A percentile compares a stretch with the other conserved stretches of the same genome.
Evolutionary conservation across 495 filamentous ascomycete species (phyloP).

Genomic region (Neurospora terricola): DNA sequence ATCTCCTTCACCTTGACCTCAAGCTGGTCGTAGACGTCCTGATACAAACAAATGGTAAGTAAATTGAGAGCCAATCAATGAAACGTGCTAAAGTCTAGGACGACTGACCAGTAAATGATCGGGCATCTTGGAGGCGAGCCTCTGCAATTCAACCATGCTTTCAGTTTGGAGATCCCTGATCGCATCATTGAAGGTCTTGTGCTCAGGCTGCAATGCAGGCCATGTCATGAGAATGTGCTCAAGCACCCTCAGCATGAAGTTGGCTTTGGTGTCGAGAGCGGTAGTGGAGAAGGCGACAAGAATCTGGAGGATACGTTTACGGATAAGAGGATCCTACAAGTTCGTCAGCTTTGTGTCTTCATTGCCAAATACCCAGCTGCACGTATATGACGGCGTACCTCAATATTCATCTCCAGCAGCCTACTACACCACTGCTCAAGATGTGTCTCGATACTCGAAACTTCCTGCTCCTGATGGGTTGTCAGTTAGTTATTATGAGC

Average conservation of each 20-base stretch:
- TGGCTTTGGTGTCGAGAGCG: conserved; percentile 65
- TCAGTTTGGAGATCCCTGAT: conserved; percentile 76
- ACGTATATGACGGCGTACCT: conserved; percentile 33
- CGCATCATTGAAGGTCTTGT: conserved; percentile 74
- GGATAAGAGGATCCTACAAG: conserved; percentile 68
- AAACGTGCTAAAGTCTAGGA: background rate
- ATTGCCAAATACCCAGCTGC: background rate
- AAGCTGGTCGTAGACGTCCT: conserved; percentile 76
- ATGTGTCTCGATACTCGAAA: conserved; percentile 50
- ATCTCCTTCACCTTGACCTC: conserved; percentile 77
- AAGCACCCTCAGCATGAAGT: conserved; percentile 76
- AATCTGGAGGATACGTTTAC: conserved; percentile 72
- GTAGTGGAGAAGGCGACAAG: conserved; percentile 77
- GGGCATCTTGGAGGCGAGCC: conserved; percentile 80
- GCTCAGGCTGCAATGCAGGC: conserved; percentile 55
- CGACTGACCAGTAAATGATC: conserved; percentile 64
- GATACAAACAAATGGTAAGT: conserved; percentile 6
- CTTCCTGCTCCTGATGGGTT: conserved; percentile 44
- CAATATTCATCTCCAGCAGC: conserved; percentile 63
- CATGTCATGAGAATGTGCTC: conserved; percentile 82
- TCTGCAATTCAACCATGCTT: conserved; percentile 76
- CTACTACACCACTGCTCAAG: conserved; percentile 75
- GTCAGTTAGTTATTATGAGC: conserved; percentile 4
- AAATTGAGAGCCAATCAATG: background rate
- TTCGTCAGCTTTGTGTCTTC: background rate